Evolutionary conservation across 352 stramenopile genomes (phyloP).

Genomic region (Pythium biforme): DNA sequence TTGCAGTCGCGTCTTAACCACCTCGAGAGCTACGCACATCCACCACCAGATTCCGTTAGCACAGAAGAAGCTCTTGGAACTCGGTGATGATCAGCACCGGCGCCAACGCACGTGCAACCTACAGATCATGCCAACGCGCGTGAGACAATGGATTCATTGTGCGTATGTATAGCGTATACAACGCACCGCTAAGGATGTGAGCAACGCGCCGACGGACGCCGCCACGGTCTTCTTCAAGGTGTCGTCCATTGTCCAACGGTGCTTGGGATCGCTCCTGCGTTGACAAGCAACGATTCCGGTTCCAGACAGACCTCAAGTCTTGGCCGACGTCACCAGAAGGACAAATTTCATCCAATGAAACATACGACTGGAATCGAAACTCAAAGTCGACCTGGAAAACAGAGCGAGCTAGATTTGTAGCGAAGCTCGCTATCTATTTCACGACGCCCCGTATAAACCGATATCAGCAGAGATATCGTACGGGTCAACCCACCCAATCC

Average conservation of each 20-base stretch:
- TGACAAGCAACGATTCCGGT: background rate
- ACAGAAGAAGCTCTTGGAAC: constrained; percentile 2
- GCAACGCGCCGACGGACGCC: constrained; percentile 61
- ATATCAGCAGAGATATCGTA: background rate
- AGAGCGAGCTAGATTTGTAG: background rate
- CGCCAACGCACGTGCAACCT: constrained; percentile 65
- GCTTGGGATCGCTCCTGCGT: background rate
- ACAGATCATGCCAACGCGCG: background rate
- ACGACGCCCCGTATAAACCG: background rate
- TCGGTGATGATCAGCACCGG: no score
- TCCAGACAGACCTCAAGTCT: background rate
- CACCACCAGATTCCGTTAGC: background rate
- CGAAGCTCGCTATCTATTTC: no score
- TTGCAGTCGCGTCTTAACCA: constrained; percentile 84
- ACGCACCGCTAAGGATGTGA: constrained; percentile 61
- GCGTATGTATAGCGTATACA: background rate
- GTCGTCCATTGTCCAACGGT: constrained; percentile 42
- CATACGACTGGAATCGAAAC: background rate
- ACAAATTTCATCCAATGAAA: background rate
- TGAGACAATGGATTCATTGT: background rate
- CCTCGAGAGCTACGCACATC: constrained; percentile 56
- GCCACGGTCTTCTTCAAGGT: constrained; percentile 59
- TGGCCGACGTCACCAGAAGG: background rate
- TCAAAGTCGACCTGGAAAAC: background rate
- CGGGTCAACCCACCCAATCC: background rate